Base-by-base conservation (phyloP, 164 flowering plant genomes). In the Akebia trifoliata region DNA sequence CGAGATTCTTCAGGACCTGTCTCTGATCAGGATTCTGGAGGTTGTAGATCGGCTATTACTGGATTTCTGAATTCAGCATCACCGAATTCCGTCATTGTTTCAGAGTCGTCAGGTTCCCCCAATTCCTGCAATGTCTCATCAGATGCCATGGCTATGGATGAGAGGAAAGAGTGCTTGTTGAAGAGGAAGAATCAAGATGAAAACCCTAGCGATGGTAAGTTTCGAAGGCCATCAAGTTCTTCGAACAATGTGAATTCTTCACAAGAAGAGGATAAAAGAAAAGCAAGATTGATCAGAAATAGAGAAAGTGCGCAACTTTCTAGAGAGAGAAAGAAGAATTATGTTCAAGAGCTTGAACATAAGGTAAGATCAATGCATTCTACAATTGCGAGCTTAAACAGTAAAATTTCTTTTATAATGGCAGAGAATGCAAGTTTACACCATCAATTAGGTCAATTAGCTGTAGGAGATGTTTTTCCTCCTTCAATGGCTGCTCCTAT, bases 281-380 rank as follows among this genome's bases (percentile, higher is more conserved):
- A 72, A 59, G 83, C 87, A 3, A 83, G 99, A 75, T 66, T 90
- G 70, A 79, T 88, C 79, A 78, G 99, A 76, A 94, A 94, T 36
- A 71, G 99, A 15, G 99, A 94, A 57, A 94, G 99, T 40, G 99
- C 99, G 0, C 99, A 90, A 61, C 84, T 94, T 17, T 90, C 99
- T 0, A 69, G 99, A 35, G 96, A 90, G 78, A 81, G 96, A 66
- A 90, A 86, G 84, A 94, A 94, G 67, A 95, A 90, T 62, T 86
- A 94, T 42, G 88, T 94, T 2, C 96, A 90, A 62, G 99, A 94
- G 80, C 79, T 94, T 17, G 99, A 94, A 72, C 97, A 90, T 39
- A 94, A 90, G 77, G 83, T 90, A 21, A 78, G 79, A 63, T 10
- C 64, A 2, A 82, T 94, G 99, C 83, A 82, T 68, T 77, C 93